Percentiles rank a stretch among this genome's conserved stretches.
phyloP scores from a whole-genome alignment of 2,329 filamentous ascomycete genomes.

The Epichloe festucae region DNA sequence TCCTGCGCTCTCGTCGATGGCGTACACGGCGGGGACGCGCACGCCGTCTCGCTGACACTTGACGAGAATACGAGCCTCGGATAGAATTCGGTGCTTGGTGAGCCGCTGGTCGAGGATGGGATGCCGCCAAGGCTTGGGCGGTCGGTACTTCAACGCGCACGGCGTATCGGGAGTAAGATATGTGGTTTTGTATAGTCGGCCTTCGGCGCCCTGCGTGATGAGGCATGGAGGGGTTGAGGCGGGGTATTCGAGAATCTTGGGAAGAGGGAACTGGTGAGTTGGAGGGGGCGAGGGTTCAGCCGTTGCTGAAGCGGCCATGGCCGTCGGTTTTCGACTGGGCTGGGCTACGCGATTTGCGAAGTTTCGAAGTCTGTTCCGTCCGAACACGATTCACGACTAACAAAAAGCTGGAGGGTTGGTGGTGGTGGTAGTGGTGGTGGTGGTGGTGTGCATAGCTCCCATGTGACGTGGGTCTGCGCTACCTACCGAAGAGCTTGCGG shows the following conservation, averaged over 20 bases:
- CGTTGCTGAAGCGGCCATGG: constrained; percentile 3
- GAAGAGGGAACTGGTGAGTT: constrained; percentile 36
- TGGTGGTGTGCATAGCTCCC: no score
- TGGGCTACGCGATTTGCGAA: neutral
- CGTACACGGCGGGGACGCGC: constrained; percentile 69
- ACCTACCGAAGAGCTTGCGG: constrained; percentile 2
- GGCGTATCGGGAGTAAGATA: constrained; percentile 57
- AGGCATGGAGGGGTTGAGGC: constrained; percentile 49
- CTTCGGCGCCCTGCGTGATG: constrained; percentile 90
- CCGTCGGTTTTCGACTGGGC: neutral
- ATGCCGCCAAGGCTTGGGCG: constrained; percentile 84
- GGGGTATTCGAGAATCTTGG: constrained; percentile 50
- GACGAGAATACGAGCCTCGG: constrained; percentile 75
- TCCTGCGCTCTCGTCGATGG: constrained; percentile 47
- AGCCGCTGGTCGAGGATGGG: constrained; percentile 77
- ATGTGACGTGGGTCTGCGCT: no score
- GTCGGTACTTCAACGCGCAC: constrained; percentile 82
- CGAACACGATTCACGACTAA: no score
- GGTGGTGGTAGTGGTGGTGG: no score
- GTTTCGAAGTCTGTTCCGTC: no score
- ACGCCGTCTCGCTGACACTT: constrained; percentile 70
- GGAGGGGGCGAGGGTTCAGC: constrained; percentile 8
- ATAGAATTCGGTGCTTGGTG: constrained; percentile 73
- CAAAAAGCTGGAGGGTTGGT: no score
- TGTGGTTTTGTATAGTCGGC: constrained; percentile 76